These are phyloP conservation scores for Pythium grandisporangium DNA, from an alignment of 352 stramenopile species.

Conservation along the genomic window DNA sequence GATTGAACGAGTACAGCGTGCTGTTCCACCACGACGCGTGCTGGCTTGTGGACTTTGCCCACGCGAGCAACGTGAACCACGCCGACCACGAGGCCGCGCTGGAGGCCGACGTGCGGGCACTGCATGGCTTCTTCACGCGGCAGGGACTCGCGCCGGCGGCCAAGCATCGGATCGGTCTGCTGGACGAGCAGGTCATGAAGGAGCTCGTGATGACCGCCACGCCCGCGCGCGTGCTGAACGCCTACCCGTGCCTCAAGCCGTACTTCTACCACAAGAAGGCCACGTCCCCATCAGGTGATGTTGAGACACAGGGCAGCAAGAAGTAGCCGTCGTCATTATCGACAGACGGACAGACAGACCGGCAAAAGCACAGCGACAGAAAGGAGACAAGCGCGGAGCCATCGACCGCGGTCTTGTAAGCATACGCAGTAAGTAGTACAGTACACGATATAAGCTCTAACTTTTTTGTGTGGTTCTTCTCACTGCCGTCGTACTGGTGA, in stretches of 20 bases:
- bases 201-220: constrained; percentile 12
- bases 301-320: too few relatives aligned
- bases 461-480: too few relatives aligned
- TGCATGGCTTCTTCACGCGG: constrained; percentile 66
- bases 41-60: constrained; percentile 85
- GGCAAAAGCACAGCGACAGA: too few relatives aligned
- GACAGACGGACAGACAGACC: too few relatives aligned
- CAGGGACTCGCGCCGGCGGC: constrained; percentile 19
- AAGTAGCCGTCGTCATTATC: too few relatives aligned
- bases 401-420: too few relatives aligned
- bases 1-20: constrained; percentile 56
- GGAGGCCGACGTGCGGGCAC: constrained; percentile 40
- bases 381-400: too few relatives aligned
- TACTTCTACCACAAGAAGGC: constrained; percentile 17
- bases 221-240: constrained; percentile 6
- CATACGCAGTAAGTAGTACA: too few relatives aligned
- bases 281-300: too few relatives aligned
- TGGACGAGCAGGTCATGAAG: constrained; percentile 14
- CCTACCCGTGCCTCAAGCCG: constrained; percentile 17
- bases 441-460: too few relatives aligned
- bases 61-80: constrained; percentile 60
- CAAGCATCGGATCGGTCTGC: constrained; percentile 18
- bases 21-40: constrained; percentile 43
- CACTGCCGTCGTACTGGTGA: too few relatives aligned
- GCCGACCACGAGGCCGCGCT: constrained; percentile 44